Conservation (phyloP, 441 rosid species). For the Croton setiger region DNA sequence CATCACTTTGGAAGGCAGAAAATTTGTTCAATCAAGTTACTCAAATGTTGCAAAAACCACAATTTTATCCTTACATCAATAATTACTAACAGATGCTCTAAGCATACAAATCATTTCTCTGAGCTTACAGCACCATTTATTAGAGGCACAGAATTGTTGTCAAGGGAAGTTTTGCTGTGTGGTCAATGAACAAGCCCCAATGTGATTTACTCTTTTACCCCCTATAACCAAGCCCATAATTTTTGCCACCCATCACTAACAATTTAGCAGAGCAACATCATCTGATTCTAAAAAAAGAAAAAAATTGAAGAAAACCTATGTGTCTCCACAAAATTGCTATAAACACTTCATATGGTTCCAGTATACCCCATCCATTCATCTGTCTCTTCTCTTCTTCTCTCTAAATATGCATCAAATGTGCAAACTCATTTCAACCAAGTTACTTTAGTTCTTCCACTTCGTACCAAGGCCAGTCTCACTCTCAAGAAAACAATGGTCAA, state of each 20-base stretch:
- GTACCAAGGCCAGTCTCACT: not conserved
- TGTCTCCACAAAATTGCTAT: not conserved
- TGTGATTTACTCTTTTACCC: not conserved
- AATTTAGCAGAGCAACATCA: not conserved
- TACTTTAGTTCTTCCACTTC: not conserved
- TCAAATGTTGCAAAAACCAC: not conserved
- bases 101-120: not conserved
- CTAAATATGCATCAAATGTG: not conserved
- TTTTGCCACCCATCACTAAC: not conserved
- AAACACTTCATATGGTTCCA: not conserved
- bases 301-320: not conserved
- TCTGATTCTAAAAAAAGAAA: not conserved
- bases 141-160: not conserved
- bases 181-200: not conserved
- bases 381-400: not conserved
- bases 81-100: not conserved
- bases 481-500: not conserved
- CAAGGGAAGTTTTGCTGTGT: not conserved
- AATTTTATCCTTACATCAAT: not conserved
- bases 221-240: not conserved
- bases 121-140: not conserved
- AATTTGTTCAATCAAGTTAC: not conserved
- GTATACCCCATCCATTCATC: not conserved
- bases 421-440: not conserved
- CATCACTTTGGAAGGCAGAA: not conserved